Evolutionary conservation across 495 filamentous ascomycete species (phyloP).

Genomic region (Viridothelium virens): DNA sequence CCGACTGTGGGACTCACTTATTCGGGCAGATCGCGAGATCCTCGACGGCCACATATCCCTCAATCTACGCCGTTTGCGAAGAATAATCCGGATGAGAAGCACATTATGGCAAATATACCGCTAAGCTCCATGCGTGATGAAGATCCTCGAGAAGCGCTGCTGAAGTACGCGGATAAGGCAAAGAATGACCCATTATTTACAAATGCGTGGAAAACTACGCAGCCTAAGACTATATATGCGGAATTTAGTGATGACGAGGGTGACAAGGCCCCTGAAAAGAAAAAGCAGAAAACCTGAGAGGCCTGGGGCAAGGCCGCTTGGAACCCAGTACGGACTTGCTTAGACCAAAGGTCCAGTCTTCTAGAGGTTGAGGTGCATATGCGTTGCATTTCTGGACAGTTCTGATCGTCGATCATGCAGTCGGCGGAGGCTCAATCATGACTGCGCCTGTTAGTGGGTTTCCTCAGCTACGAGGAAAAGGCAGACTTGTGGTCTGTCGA

Average conservation of each 20-base stretch:
- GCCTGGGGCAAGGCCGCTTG: background rate
- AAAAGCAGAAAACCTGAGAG: constrained; percentile 37
- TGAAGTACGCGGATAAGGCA: constrained; percentile 92
- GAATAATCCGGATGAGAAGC: constrained; percentile 79
- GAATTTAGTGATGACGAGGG: constrained; percentile 88
- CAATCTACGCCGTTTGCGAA: constrained; percentile 85
- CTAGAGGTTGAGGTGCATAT: no score
- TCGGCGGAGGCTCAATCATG: no score
- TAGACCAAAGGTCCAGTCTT: no score
- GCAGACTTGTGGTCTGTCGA: no score
- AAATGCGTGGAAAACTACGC: constrained; percentile 82
- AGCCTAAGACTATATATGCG: constrained; percentile 86
- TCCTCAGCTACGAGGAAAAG: no score
- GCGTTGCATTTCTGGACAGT: no score
- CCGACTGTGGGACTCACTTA: constrained; percentile 66
- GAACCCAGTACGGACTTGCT: background rate
- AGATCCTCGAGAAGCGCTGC: constrained; percentile 84
- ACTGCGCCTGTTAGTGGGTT: no score
- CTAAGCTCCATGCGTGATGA: constrained; percentile 94
- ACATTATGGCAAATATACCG: constrained; percentile 80
- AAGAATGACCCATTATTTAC: constrained; percentile 93
- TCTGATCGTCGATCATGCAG: no score
- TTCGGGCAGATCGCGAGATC: constrained; percentile 71
- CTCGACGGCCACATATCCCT: constrained; percentile 72
- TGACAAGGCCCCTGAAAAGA: constrained; percentile 59